Percentiles rank a stretch among this genome's conserved stretches.
These are phyloP conservation scores for Rubus parviflorus DNA, from an alignment of 306 rosid species.

Conservation along the genomic window DNA sequence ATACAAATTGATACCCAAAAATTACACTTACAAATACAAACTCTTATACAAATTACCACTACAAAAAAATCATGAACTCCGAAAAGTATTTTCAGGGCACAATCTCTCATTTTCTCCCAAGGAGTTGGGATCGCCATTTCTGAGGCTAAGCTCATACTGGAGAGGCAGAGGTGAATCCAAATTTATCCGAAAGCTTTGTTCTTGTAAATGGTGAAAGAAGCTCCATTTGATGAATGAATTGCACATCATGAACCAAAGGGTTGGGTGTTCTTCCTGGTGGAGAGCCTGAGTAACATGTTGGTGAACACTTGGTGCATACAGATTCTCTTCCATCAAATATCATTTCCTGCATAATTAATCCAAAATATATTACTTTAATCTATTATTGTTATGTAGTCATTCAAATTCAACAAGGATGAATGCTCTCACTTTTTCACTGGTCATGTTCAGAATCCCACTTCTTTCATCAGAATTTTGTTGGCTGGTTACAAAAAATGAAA, in stretches of 20 bases:
- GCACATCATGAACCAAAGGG: conserved; percentile 70
- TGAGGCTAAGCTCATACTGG: conserved; percentile 28
- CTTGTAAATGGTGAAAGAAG: conserved; percentile 53
- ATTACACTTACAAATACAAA: not conserved
- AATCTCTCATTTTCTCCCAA: not conserved
- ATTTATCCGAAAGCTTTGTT: conserved; percentile 51
- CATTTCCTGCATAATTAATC: not conserved
- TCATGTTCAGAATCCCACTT: conserved; percentile 51
- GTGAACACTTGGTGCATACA: conserved; percentile 48
- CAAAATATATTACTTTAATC: not conserved
- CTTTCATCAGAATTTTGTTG: conserved; percentile 42
- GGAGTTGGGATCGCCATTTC: conserved; percentile 6
- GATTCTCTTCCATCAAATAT: conserved; percentile 40
- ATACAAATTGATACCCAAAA: conserved; percentile 4
- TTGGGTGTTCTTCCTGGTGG: conserved; percentile 80
- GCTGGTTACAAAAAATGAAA: conserved; percentile 32
- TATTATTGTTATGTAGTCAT: not conserved
- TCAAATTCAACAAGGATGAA: not conserved
- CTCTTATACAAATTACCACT: conserved; percentile 3
- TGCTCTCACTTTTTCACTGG: conserved; percentile 56
- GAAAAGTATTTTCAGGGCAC: not conserved
- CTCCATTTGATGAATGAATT: conserved; percentile 73
- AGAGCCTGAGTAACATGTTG: conserved; percentile 62
- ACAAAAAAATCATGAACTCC: conserved; percentile 1
- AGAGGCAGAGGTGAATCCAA: conserved; percentile 50